Evolutionary conservation across 805 yeast genomes (phyloP).

Genomic region (Suhomyces canberraensis): DNA sequence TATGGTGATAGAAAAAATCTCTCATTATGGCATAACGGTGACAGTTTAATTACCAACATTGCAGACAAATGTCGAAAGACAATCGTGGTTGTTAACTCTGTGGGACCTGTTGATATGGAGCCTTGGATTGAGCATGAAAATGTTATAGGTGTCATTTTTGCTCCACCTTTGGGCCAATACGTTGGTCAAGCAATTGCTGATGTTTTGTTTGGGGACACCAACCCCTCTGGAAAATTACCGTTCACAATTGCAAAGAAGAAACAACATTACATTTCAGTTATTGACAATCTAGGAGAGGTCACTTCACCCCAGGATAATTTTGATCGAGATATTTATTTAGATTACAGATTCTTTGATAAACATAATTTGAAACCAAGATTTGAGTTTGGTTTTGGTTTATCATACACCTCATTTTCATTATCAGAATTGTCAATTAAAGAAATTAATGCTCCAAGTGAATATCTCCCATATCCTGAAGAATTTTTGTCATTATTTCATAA

Average conservation of each 20-base stretch:
- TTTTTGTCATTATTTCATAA: slow-evolving; percentile 41
- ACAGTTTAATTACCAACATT: slow-evolving; percentile 47
- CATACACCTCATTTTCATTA: slow-evolving; percentile 46
- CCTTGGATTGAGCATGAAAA: slow-evolving; percentile 55
- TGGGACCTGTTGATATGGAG: slow-evolving; percentile 61
- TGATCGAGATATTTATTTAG: slow-evolving; percentile 49
- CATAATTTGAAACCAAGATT: slow-evolving; percentile 53
- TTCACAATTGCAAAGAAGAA: slow-evolving; percentile 57
- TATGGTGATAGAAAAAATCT: slow-evolving; percentile 56
- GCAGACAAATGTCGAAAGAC: slow-evolving; percentile 52
- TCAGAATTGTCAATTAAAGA: slow-evolving; percentile 38
- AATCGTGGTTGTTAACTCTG: slow-evolving; percentile 56
- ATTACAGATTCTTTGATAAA: slow-evolving; percentile 57
- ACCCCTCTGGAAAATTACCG: slow-evolving; percentile 63
- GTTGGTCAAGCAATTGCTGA: slow-evolving; percentile 58
- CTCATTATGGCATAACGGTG: slow-evolving; percentile 57
- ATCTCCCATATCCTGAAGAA: slow-evolving; percentile 44
- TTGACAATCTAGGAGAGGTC: slow-evolving; percentile 26
- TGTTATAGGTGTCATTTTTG: slow-evolving; percentile 53
- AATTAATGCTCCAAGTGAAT: slow-evolving; percentile 42
- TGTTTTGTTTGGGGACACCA: slow-evolving; percentile 56
- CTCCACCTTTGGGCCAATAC: slow-evolving; percentile 57
- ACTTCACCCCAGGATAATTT: slow-evolving; percentile 41
- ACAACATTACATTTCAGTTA: slow-evolving; percentile 44
- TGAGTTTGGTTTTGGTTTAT: slow-evolving; percentile 62